Percentiles rank a stretch among this genome's conserved stretches.
These are phyloP conservation scores for Picochlorum costavermella DNA, from an alignment of 139 green algal genomes.

Conservation along the genomic window DNA sequence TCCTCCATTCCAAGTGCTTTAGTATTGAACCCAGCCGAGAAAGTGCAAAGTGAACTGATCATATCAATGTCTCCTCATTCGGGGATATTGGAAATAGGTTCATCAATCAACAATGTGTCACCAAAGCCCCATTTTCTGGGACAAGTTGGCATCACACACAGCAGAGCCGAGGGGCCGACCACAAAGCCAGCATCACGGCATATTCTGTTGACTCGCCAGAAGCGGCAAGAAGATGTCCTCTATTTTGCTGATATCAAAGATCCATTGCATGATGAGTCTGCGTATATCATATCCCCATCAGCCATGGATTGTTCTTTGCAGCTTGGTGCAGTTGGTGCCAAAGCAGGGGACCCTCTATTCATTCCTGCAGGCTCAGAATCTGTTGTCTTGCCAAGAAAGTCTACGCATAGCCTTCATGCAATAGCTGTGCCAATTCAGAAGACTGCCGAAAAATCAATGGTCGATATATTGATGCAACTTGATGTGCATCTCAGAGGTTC, in stretches of 20 bases:
- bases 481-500: neutral
- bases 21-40: no score
- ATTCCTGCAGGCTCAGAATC: slow-evolving; percentile 16
- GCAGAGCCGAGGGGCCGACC: neutral
- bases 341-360: slow-evolving; percentile 3
- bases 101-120: no score
- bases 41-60: no score
- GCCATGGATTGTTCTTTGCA: slow-evolving; percentile 27
- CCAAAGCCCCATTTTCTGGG: no score
- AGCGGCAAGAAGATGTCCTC: neutral
- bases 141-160: neutral
- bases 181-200: no score
- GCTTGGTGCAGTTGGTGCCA: slow-evolving; percentile 11
- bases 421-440: neutral
- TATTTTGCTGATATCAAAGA: slow-evolving; percentile 10
- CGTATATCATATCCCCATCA: slow-evolving; percentile 16
- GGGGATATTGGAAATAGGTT: no score
- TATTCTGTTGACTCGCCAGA: neutral
- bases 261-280: slow-evolving; percentile 9
- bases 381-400: slow-evolving; percentile 9
- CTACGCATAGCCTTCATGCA: slow-evolving; percentile 3
- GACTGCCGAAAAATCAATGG: neutral
- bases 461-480: neutral
- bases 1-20: no score
- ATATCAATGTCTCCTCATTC: no score